Base-by-base conservation (phyloP, 495 filamentous ascomycete species). In the Xylaria curta region DNA sequence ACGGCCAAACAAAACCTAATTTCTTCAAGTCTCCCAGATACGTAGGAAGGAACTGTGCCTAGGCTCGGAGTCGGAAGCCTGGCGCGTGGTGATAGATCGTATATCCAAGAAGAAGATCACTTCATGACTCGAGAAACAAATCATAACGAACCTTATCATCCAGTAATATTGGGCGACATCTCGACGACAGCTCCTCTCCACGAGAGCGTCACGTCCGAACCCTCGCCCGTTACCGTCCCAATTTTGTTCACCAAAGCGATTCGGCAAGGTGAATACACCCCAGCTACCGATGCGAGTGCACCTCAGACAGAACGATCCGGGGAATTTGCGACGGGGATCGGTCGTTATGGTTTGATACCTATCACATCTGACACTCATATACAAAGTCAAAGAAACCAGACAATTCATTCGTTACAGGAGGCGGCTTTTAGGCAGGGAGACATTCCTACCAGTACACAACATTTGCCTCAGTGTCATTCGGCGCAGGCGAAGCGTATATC, bases 61-160 rank as follows among this genome's bases (percentile, higher is more conserved):
- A 40, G 70, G 70, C 63, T 56, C 72, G 59, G 74, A 69, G 63
- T 76, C 70, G 65, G 72, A 64, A 79, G 72, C 58, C 75, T 73
- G 69, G 70, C 65, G 56, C 73, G 70, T 46, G 70, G 70, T 38
- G 40, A 68, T 68, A 56, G 62, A 74, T 63, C 63, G 70, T 73
- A 31, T 60, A 62, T 38, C 38, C 51, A 31, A 62, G 62, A 59
- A 49, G 17, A 33, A 75, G 71, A 75, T 53, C 68, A 65, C 75
- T 77, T 76, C 73, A 79, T 79, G 77, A 79, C 77, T 76, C 64
- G 69, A 62, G 73, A 70, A 78, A 72, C 71, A 71, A 71, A 76
- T 40, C 60, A 63, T 53, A 72, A 75, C 68, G 71, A 73, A 69
- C 66, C 75, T 74, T 66, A 73, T 67, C 68, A 66, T 70, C 72